Base-by-base conservation (phyloP, 2,329 filamentous ascomycete genomes). In the Xylaria hypoxylon region DNA sequence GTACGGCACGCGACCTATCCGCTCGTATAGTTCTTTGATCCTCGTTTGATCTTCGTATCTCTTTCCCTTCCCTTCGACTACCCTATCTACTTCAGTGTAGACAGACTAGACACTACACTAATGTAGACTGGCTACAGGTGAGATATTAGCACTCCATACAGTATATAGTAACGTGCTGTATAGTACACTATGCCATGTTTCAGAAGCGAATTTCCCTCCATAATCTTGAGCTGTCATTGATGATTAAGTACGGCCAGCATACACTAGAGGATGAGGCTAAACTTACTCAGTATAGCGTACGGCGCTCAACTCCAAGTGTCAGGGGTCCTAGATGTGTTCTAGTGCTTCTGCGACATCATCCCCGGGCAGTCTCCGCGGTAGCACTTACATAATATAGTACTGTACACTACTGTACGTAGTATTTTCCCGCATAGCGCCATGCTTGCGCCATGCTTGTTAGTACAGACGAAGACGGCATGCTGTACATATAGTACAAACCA, bases 291-390 rank as follows among this genome's bases (percentile, higher is more conserved):
- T n/a, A n/a, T n/a, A n/a, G n/a, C n/a, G n/a, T 44, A 45, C 51
- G 44, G 61, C 62, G 65, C 62, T 61, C 58, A 68, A 15, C 48
- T 35, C 26, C 28, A 35, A 31, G 19, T 51, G 17, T 22, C 42
- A 42, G 24, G 53, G 59, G 26, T 63, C 55, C 53, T 33, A 47
- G 28, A 59, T 63, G 35, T 42, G 51, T 55, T 64, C 61, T 64
- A 59, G 55, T 47, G 61, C 26, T 63, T 40, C 61, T 50, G 45
- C 28, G 24, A n/a, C 33, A 44, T 44, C 48, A 62, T 50, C 5
- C 7, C 31, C 24, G 40, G 33, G 33, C 19, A 15, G 11, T 22
- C 48, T 55, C 50, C 31, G 53, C 58, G 56, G 62, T 38, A 48
- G 56, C 33, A 50, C 56, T 47, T 50, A 28, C 55, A 47, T 47